These are phyloP conservation scores for Hypoxylon sp. DNA, from an alignment of 2,329 filamentous ascomycete genomes.

Conservation along the genomic window DNA sequence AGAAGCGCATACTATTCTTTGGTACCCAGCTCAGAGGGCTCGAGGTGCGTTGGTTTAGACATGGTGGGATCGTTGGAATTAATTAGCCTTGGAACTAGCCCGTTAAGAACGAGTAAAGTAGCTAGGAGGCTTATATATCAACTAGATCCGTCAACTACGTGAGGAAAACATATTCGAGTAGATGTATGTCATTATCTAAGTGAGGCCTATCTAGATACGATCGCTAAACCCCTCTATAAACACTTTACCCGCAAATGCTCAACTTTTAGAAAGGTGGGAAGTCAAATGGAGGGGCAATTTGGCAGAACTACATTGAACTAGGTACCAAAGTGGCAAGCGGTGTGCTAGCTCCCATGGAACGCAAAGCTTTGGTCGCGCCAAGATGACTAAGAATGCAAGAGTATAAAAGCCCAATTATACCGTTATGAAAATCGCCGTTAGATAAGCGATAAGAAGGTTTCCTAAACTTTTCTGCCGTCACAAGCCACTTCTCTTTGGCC, in stretches of 20 bases:
- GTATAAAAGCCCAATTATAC: background rate
- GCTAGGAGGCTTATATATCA: background rate
- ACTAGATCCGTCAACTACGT: background rate
- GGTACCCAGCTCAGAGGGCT: constrained; percentile 85
- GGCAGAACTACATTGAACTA: constrained; percentile 19
- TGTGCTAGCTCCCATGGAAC: constrained; percentile 6
- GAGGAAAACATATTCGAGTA: constrained; percentile 1
- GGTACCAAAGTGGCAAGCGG: constrained; percentile 17
- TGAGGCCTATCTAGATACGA: background rate
- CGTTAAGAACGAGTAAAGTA: no score
- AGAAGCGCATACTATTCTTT: constrained; percentile 81
- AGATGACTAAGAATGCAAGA: constrained; percentile 10
- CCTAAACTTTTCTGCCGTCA: constrained; percentile 45
- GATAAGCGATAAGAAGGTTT: constrained; percentile 30
- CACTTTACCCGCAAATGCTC: background rate
- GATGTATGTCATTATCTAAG: background rate
- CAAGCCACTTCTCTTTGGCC: constrained; percentile 38
- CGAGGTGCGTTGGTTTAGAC: constrained; percentile 73
- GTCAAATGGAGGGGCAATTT: constrained; percentile 33
- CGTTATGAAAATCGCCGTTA: background rate
- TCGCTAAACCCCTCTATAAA: background rate
- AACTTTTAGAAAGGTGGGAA: constrained; percentile 8
- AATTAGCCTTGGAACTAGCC: background rate
- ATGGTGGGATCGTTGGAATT: constrained; percentile 21
- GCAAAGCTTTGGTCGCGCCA: constrained; percentile 3